These are phyloP conservation scores for Daldinia decipiens DNA, from an alignment of 495 filamentous ascomycete species.

Conservation along the genomic window DNA sequence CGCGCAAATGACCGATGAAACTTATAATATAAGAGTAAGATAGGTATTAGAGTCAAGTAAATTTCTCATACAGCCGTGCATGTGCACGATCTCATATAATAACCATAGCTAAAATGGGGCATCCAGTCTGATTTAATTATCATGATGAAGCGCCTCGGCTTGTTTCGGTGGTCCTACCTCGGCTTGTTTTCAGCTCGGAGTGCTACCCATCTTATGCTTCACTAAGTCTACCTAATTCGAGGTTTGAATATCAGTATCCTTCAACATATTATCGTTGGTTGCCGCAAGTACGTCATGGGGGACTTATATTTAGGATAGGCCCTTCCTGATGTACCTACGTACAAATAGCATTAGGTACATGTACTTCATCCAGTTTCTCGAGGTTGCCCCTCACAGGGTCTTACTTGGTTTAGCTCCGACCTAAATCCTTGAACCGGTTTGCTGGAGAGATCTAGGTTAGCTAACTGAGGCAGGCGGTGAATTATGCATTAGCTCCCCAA, in stretches of 20 bases:
- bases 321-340: background rate
- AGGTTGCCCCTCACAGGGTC: constrained; percentile 5
- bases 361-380: background rate
- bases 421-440: constrained; percentile 25
- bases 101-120: background rate
- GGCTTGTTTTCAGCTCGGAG: constrained; percentile 1
- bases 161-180: background rate
- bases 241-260: background rate
- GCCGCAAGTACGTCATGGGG: constrained; percentile 8
- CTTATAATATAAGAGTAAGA: background rate
- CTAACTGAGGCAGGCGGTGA: constrained; percentile 34
- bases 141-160: background rate
- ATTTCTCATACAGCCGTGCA: background rate
- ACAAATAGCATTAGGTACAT: background rate
- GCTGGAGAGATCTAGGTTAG: constrained; percentile 22
- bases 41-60: too few species aligned
- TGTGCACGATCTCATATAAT: background rate
- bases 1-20: background rate
- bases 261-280: background rate
- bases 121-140: background rate
- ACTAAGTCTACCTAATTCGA: background rate
- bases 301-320: too few species aligned
- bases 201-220: background rate
- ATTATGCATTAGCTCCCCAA: background rate
- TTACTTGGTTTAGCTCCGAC: constrained; percentile 17